Base-by-base conservation (phyloP, 2,329 filamentous ascomycete species). In the Acrodontium crateriforme region DNA sequence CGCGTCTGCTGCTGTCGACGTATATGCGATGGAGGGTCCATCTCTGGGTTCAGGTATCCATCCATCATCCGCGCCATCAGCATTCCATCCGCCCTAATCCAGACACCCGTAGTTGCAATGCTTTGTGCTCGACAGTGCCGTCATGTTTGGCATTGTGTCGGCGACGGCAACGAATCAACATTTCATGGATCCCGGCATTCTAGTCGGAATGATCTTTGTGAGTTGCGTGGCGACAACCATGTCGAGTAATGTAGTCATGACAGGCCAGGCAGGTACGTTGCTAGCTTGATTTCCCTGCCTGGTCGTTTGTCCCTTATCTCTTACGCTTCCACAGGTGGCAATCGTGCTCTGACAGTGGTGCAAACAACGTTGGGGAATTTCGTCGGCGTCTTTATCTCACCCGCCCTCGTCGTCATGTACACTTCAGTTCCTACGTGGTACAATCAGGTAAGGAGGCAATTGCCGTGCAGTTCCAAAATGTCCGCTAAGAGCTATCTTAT, bases 161-260 rank as follows among this genome's bases (percentile, higher is more conserved):
- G 53, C 67, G 1, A 62, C 64, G 28, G 54, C 66, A 6, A 63
- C 55, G 3, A 58, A 60, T 17, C 56, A 53, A 14, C 37, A 47
- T 2, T 65, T 63, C 13, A 73, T 80, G 44, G 71, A 78, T 30
- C 60, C 68, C 0, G 70, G 71, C 32, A 61, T 82, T 21, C 55
- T 82, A 16, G 66, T 78, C 3, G 77, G 78, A 7, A 69, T 80
- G 48, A 62, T 80, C 3, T 68, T 77, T 20, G 62, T 72, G 2
- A 66, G 71, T n/a, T 76, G 69, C 44, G 68, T 78, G 4, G 75
- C 77, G 1, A 82, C 77, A 0, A 81, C 77, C 0, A 77, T 81
- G 42, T 68, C 73, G 6, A 78, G 71, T 24, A 81, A 81, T 47
- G 72, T 79, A 6, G 72, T 81, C 21, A 80, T 81, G 74, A 81